Conservation (phyloP, 1,284 basidiomycete genomes). For the Ganoderma lucidum region DNA sequence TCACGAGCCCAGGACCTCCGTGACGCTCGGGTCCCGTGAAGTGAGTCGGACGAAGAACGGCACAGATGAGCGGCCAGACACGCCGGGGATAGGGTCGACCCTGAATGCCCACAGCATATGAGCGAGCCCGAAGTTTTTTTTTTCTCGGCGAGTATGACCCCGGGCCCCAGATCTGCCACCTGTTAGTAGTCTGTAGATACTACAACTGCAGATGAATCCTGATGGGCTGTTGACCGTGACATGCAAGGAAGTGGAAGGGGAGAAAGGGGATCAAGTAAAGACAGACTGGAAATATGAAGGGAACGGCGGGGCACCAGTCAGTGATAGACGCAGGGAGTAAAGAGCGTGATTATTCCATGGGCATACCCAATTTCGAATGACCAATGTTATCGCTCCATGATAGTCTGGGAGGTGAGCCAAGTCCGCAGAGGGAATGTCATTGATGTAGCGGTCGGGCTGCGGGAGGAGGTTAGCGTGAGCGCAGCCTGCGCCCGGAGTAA, state of each 20-base stretch:
- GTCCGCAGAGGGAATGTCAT: background rate
- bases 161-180: slow-evolving; percentile 51
- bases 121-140: slow-evolving; percentile 48
- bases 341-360: background rate
- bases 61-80: background rate
- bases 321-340: background rate
- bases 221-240: too few relatives aligned
- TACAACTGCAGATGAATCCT: too few relatives aligned
- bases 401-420: background rate
- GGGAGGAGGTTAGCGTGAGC: background rate
- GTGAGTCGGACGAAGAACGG: background rate
- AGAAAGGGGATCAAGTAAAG: too few relatives aligned
- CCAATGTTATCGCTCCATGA: background rate
- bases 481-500: background rate
- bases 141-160: slow-evolving; percentile 48
- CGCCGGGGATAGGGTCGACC: slow-evolving; percentile 2
- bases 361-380: background rate
- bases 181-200: slow-evolving; percentile 16
- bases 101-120: slow-evolving; percentile 19
- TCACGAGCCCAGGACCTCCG: background rate
- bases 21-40: background rate
- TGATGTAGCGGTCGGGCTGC: background rate
- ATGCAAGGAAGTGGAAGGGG: background rate
- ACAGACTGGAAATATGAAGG: too few relatives aligned
- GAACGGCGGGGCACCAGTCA: too few relatives aligned